These are phyloP conservation scores for Yamadazyma mexicana DNA, from an alignment of 1,139 yeast genomes.

Conservation along the genomic window DNA sequence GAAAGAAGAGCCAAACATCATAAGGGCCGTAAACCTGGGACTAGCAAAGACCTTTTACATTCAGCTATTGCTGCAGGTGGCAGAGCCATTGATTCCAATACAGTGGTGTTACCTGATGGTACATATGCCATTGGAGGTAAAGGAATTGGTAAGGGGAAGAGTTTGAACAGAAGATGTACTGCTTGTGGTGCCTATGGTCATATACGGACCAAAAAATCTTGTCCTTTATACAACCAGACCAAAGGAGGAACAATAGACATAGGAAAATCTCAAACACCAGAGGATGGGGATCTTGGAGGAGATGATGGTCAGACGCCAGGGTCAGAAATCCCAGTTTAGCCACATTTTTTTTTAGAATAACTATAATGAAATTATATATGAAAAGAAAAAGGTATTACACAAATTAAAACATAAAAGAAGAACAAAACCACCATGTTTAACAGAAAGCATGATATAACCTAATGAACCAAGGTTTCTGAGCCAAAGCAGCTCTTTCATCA, in stretches of 20 bases:
- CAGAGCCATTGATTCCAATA: conserved; percentile 41
- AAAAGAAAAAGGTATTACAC: neutral
- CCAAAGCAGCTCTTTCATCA: conserved; percentile 35
- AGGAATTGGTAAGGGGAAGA: conserved; percentile 73
- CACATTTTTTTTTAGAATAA: too few species aligned
- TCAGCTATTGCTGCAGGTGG: conserved; percentile 48
- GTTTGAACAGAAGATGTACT: conserved; percentile 84
- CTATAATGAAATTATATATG: too few species aligned
- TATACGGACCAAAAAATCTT: conserved; percentile 83
- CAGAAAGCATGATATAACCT: conserved; percentile 42
- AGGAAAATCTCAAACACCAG: conserved; percentile 5
- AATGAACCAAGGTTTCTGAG: conserved; percentile 28
- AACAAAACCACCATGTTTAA: conserved; percentile 14
- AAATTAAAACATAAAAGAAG: neutral
- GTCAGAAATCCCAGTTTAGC: neutral
- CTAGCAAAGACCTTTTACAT: conserved; percentile 36
- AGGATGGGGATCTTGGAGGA: neutral
- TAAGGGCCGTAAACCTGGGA: conserved; percentile 40
- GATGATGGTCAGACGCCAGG: neutral
- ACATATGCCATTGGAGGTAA: conserved; percentile 55
- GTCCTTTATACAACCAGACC: conserved; percentile 70
- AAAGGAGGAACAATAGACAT: conserved; percentile 20
- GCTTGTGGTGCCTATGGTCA: conserved; percentile 97
- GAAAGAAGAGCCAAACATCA: conserved; percentile 62
- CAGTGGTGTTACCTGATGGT: conserved; percentile 47